A percentile compares a stretch with the other conserved stretches of the same genome.
Conservation (phyloP, 495 filamentous ascomycete species). For the Opeltia flavorubescens region DNA sequence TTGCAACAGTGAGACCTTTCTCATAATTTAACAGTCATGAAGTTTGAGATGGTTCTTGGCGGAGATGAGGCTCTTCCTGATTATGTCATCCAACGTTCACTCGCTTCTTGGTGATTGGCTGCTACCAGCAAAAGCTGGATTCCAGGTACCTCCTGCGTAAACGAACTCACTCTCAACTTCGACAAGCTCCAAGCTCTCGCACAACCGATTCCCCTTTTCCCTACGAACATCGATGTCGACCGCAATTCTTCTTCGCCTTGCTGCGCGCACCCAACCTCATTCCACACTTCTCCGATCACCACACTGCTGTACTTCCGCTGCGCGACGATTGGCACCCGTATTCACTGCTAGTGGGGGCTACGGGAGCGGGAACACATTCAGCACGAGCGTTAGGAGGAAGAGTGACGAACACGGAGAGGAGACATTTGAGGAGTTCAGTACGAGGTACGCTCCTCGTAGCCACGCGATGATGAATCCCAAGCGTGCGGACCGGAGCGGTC, state of each 20-base stretch:
- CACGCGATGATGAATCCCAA: too few relatives aligned
- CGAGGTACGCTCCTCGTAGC: slow-evolving; percentile 68
- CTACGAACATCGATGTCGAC: slow-evolving; percentile 39
- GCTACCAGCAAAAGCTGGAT: neutral
- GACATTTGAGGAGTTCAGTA: slow-evolving; percentile 97
- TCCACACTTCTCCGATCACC: slow-evolving; percentile 30
- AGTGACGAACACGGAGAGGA: slow-evolving; percentile 59
- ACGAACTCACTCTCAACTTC: neutral
- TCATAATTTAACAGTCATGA: too few relatives aligned
- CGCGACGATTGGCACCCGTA: slow-evolving; percentile 6
- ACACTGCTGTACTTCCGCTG: neutral
- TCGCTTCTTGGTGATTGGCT: neutral
- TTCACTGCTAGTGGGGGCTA: neutral
- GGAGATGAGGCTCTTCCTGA: too few relatives aligned
- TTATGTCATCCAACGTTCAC: too few relatives aligned
- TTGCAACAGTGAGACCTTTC: too few relatives aligned
- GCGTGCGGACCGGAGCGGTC: too few relatives aligned
- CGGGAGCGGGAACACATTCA: slow-evolving; percentile 11
- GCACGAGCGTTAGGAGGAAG: slow-evolving; percentile 10
- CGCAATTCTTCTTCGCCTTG: slow-evolving; percentile 52
- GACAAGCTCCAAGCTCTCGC: neutral
- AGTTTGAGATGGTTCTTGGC: too few relatives aligned
- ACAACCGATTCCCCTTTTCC: neutral
- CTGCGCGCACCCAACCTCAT: slow-evolving; percentile 52
- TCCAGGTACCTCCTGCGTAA: neutral